Conservation (phyloP, 1,284 basidiomycete genomes). For the Apiotrichum veenhuisii region DNA sequence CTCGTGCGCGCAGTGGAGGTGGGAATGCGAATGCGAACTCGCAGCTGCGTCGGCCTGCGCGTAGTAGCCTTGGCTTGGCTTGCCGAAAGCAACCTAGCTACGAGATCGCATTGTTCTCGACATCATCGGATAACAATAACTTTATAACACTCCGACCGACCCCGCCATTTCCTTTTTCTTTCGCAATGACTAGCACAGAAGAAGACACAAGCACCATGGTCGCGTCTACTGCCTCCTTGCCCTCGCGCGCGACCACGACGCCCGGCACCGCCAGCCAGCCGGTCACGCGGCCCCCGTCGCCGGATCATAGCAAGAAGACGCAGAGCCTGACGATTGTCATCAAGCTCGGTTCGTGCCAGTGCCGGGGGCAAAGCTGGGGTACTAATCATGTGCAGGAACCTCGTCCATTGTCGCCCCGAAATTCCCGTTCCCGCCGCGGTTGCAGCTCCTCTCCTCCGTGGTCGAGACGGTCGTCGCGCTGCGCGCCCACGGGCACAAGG, state of each 20-base stretch:
- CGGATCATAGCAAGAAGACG: neutral
- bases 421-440: constrained; percentile 75
- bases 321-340: constrained; percentile 65
- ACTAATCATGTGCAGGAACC: constrained; percentile 69
- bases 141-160: no score
- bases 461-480: constrained; percentile 86
- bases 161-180: neutral
- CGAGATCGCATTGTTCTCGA: no score
- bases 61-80: no score
- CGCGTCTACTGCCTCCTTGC: neutral
- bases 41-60: no score
- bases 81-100: no score
- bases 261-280: neutral
- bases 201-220: neutral
- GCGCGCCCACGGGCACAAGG: constrained; percentile 77
- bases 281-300: neutral
- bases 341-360: constrained; percentile 74
- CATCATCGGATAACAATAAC: no score
- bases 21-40: no score
- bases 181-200: neutral
- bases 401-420: constrained; percentile 90
- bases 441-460: constrained; percentile 84
- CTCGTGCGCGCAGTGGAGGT: no score
- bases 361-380: no score
- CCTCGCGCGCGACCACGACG: neutral